These are phyloP conservation scores for Nannochloropsis salina DNA, from an alignment of 108 stramenopile species.

Conservation along the genomic window DNA sequence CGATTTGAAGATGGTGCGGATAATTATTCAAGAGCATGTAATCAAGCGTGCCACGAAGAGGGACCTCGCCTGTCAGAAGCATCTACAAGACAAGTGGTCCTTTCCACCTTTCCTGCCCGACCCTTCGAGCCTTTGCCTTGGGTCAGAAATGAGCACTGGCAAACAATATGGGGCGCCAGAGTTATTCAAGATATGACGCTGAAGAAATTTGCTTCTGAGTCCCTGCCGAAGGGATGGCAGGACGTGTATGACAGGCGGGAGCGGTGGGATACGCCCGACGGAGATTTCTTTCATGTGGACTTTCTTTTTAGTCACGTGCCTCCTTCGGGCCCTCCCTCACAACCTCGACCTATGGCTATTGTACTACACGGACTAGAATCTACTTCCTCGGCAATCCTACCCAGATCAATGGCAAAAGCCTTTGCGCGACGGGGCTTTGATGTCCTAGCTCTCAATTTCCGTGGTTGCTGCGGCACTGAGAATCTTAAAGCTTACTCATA, in stretches of 20 bases:
- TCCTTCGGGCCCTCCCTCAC: background rate
- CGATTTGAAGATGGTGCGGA: background rate
- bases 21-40: too few species aligned
- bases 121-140: background rate
- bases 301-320: constrained; percentile 31
- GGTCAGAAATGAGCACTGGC: background rate
- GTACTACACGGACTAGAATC: constrained; percentile 46
- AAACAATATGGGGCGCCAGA: background rate
- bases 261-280: constrained; percentile 46
- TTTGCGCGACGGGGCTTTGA: constrained; percentile 39
- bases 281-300: constrained; percentile 46
- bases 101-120: background rate
- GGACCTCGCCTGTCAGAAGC: too few species aligned
- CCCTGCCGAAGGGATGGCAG: background rate
- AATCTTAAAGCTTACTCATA: constrained; percentile 62
- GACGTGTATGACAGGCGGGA: constrained; percentile 37
- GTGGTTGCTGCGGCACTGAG: constrained; percentile 69
- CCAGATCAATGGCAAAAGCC: constrained; percentile 41
- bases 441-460: constrained; percentile 66
- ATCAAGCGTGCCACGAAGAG: too few species aligned
- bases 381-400: constrained; percentile 35
- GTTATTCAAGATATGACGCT: background rate
- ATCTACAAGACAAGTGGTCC: background rate
- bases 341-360: constrained; percentile 29
- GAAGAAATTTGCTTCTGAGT: background rate